Conservation (phyloP, 768 basidiomycete species). For the Suillus sp. region DNA sequence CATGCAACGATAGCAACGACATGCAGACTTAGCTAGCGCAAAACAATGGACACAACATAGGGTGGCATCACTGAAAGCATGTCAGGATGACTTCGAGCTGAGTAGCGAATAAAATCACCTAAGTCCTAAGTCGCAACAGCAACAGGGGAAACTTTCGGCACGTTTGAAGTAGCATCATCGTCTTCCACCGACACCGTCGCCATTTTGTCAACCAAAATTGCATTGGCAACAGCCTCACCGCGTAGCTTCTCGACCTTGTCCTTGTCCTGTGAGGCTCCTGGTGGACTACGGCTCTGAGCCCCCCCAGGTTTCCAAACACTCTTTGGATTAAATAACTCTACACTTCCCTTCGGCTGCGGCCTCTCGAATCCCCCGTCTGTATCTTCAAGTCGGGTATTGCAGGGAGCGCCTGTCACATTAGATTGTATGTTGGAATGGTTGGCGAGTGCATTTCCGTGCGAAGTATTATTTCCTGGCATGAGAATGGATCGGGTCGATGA, state of each 20-base stretch:
- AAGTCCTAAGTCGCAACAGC: constrained; percentile 31
- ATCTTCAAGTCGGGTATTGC: constrained; percentile 42
- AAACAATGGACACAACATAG: constrained; percentile 20
- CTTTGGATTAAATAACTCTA: constrained; percentile 42
- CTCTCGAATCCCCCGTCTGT: constrained; percentile 49
- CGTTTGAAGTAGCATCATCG: constrained; percentile 17
- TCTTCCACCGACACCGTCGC: constrained; percentile 41
- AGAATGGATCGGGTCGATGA: constrained; percentile 55
- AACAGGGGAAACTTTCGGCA: constrained; percentile 21
- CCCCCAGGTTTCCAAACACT: constrained; percentile 27
- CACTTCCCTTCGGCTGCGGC: constrained; percentile 46
- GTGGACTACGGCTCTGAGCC: constrained; percentile 18
- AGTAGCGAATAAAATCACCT: constrained; percentile 18
- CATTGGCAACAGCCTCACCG: constrained; percentile 37
- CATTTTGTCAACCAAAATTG: constrained; percentile 41
- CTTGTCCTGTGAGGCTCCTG: constrained; percentile 24
- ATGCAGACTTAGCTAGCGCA: constrained; percentile 29
- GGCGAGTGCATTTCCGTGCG: constrained; percentile 37
- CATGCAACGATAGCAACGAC: constrained; percentile 30
- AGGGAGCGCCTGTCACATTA: constrained; percentile 10
- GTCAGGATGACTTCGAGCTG: constrained; percentile 12
- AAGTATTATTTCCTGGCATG: constrained; percentile 38
- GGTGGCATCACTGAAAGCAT: constrained; percentile 15
- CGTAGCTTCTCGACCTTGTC: constrained; percentile 36
- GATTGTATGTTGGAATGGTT: constrained; percentile 37